Evolutionary conservation across 345 rosid genomes (phyloP).

Genomic region (Camelina hispida): DNA sequence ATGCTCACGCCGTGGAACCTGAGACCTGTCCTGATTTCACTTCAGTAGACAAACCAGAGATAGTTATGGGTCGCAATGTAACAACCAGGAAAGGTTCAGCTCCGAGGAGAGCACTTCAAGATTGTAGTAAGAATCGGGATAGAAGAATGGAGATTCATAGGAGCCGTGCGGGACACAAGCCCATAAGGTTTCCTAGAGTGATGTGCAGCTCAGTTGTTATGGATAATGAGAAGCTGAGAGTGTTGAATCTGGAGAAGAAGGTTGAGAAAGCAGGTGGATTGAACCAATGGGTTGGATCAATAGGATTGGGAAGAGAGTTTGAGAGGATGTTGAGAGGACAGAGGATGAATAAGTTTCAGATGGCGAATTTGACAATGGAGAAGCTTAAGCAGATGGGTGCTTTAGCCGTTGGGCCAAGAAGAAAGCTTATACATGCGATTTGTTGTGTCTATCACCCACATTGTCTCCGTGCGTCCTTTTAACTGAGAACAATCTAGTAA

Average conservation of each 20-base stretch:
- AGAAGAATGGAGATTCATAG: slow-evolving; percentile 26
- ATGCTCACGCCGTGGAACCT: slow-evolving; percentile 41
- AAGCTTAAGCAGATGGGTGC: slow-evolving; percentile 98
- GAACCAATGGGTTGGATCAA: slow-evolving; percentile 72
- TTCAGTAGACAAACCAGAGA: slow-evolving; percentile 50
- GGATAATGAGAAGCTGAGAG: slow-evolving; percentile 64
- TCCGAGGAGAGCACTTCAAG: slow-evolving; percentile 24
- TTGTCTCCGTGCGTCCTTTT: slow-evolving; percentile 46
- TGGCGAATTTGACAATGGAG: slow-evolving; percentile 85
- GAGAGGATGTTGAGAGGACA: slow-evolving; percentile 67
- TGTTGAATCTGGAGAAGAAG: slow-evolving; percentile 72
- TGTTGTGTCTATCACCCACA: slow-evolving; percentile 76
- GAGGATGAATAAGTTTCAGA: slow-evolving; percentile 65
- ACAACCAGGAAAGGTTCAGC: slow-evolving; percentile 40
- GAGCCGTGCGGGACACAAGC: slow-evolving; percentile 1
- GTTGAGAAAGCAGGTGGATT: slow-evolving; percentile 81
- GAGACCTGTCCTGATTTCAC: slow-evolving; percentile 38
- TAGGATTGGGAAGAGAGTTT: slow-evolving; percentile 76
- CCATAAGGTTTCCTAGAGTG: slow-evolving; percentile 46
- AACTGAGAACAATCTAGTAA: not conserved
- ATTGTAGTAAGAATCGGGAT: not conserved
- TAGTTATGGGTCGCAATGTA: slow-evolving; percentile 9
- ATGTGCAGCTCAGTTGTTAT: slow-evolving; percentile 46
- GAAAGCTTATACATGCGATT: slow-evolving; percentile 95
- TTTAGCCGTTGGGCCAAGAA: slow-evolving; percentile 86